Percentiles rank a stretch among this genome's conserved stretches.
phyloP scores from a whole-genome alignment of 805 yeast genomes.

The Myxozyma nipponensis region DNA sequence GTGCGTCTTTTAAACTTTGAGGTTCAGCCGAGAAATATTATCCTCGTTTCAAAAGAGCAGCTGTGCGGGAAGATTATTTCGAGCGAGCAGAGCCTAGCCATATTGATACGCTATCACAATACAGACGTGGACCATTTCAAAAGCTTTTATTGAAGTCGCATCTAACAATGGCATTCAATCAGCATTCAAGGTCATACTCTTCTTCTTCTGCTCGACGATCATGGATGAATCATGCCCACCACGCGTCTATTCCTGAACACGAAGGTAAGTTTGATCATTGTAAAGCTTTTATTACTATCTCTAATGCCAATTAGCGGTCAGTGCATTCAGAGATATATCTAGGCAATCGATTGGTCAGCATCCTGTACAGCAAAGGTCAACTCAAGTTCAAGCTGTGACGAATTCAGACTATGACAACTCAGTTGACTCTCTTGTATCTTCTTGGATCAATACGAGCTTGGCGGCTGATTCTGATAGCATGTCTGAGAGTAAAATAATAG shows the following conservation, averaged over 20 bases:
- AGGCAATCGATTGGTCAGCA: not conserved
- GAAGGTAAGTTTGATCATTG: conserved; percentile 12
- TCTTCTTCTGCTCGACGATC: conserved; percentile 17
- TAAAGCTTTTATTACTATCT: not conserved
- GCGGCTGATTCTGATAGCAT: too few species aligned
- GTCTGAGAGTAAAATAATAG: too few species aligned
- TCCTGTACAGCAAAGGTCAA: conserved; percentile 1
- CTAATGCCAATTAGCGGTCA: not conserved
- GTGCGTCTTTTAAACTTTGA: too few species aligned
- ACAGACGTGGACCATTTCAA: too few species aligned
- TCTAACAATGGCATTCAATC: conserved; percentile 11
- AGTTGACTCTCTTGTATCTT: conserved; percentile 14
- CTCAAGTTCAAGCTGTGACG: not conserved
- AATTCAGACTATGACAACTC: conserved; percentile 18
- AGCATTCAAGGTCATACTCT: conserved; percentile 14
- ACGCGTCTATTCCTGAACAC: conserved; percentile 25
- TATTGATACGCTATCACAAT: too few species aligned
- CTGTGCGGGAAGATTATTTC: too few species aligned
- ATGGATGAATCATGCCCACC: conserved; percentile 15
- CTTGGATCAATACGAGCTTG: conserved; percentile 15
- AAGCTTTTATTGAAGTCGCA: too few species aligned
- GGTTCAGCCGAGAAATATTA: too few species aligned
- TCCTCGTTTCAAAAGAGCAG: too few species aligned
- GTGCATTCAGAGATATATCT: not conserved
- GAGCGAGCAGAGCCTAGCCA: too few species aligned